phyloP scores from a whole-genome alignment of 345 rosid species.

The Syzygium jambos region DNA sequence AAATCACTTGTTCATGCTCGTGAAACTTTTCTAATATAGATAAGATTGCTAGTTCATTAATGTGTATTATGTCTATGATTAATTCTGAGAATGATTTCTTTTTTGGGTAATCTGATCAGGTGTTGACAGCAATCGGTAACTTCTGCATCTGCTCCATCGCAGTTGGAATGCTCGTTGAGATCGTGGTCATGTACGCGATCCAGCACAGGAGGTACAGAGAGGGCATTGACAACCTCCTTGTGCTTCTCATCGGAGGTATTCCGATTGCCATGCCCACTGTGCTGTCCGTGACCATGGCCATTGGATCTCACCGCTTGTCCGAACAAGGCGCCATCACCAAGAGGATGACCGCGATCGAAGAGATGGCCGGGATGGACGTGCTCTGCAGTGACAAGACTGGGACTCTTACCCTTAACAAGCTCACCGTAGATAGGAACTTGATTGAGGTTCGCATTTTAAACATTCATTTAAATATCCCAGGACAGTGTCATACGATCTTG shows the following conservation, averaged over 20 bases:
- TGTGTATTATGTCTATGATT: not conserved
- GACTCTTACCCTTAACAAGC: slow-evolving; percentile 92
- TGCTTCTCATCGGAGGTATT: slow-evolving; percentile 95
- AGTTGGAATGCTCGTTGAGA: slow-evolving; percentile 67
- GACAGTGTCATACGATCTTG: not conserved
- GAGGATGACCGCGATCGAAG: slow-evolving; percentile 99
- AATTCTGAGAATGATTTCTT: not conserved
- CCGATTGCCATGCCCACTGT: slow-evolving; percentile 99
- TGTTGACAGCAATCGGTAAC: slow-evolving; percentile 86
- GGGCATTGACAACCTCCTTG: slow-evolving; percentile 89
- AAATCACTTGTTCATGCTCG: not conserved
- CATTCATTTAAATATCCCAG: not conserved
- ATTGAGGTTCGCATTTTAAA: slow-evolving; percentile 42
- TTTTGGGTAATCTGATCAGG: slow-evolving; percentile 24
- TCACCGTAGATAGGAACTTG: slow-evolving; percentile 74
- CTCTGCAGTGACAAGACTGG: slow-evolving; percentile 97
- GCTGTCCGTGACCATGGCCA: slow-evolving; percentile 95
- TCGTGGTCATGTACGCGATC: slow-evolving; percentile 68
- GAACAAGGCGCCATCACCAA: slow-evolving; percentile 96
- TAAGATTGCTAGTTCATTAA: not conserved
- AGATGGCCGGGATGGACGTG: slow-evolving; percentile 99
- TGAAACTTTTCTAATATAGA: not conserved
- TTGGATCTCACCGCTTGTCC: slow-evolving; percentile 85
- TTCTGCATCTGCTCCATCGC: slow-evolving; percentile 94
- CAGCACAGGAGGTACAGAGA: slow-evolving; percentile 69